Base-by-base conservation (phyloP, 768 basidiomycete species). In the Lyophyllum shimeji region DNA sequence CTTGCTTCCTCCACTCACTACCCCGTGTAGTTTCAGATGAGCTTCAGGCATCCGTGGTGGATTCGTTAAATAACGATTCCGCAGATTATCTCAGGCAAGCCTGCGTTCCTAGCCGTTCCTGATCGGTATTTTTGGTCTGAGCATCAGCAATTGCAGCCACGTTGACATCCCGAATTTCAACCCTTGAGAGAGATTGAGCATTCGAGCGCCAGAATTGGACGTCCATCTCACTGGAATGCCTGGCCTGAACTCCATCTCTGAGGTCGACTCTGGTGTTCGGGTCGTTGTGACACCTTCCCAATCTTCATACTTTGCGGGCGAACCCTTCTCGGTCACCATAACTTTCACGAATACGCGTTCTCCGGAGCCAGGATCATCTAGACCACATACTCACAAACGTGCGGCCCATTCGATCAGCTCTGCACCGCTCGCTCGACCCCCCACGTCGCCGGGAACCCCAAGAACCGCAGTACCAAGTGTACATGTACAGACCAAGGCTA, bases 261-360 rank as follows among this genome's bases (percentile, higher is more conserved):
- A 71, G 48, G 50, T 63, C 46, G 82, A 83, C 49, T 75, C 81
- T 13, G 77, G 78, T 42, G 78, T 92, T 4, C 84, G 87, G 34
- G 84, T 92, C 37, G 80, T 83, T 24, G 86, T 90, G 20, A 81
- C 82, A 0, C 95, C 95, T 1, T 79, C 89, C 0, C 89, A 94
- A 59, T 89, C 92, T 0, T 91, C 93, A 0, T 98, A 89, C 73
- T 98, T 95, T 69, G 93, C 95, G 0, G 95, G 95, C 54, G 95
- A 98, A 71, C 76, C 82, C 0, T 93, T 96, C 71, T 77, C 85
- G 2, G 92, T 91, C 12, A 88, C 85, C 3, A 85, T 98, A 61
- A 89, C 90, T 0, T 93, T 97, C 70, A 87, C 89, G 48, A 97
- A 96, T 68, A 87, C 85, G 3, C 84, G 84, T 24, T 77, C 85